These are phyloP conservation scores for Collybia mongolica DNA, from an alignment of 768 basidiomycete species.

Conservation along the genomic window DNA sequence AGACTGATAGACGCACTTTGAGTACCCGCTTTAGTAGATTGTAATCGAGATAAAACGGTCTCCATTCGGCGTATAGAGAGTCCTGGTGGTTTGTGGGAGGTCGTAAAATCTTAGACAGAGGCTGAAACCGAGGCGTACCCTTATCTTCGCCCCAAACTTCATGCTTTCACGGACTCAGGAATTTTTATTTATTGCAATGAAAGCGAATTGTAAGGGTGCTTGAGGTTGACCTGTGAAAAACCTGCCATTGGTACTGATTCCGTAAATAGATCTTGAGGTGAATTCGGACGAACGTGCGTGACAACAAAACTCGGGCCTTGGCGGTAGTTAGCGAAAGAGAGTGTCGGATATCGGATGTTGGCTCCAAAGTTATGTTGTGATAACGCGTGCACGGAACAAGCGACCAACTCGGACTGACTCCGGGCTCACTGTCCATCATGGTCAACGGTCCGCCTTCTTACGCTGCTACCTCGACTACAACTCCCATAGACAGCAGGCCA, in stretches of 20 bases:
- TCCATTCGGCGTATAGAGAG: conserved; percentile 89
- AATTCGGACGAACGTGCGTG: conserved; percentile 28
- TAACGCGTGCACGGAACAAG: conserved; percentile 5
- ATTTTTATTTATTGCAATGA: not conserved
- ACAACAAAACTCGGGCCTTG: not conserved
- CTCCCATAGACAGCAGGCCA: conserved; percentile 22
- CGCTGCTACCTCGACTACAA: conserved; percentile 28
- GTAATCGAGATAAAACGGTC: conserved; percentile 88
- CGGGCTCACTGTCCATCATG: conserved; percentile 12
- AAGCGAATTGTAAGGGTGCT: not conserved
- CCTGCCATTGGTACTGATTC: not conserved
- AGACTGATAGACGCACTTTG: conserved; percentile 50
- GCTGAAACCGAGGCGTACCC: conserved; percentile 3
- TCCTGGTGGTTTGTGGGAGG: conserved; percentile 41
- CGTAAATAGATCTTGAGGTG: not conserved
- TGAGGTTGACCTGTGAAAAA: not conserved
- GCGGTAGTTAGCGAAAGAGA: not conserved
- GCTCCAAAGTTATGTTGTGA: conserved; percentile 7
- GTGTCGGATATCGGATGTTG: conserved; percentile 4
- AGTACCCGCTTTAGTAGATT: conserved; percentile 86
- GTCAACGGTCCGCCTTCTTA: conserved; percentile 26
- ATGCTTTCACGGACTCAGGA: conserved; percentile 30
- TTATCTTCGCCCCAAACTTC: conserved; percentile 85
- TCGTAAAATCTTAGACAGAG: not conserved
- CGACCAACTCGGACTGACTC: conserved; percentile 5